Percentiles rank a stretch among this genome's conserved stretches.
phyloP scores from a whole-genome alignment of 176 grass and related monocot genomes.

The Chloris gayana region DNA sequence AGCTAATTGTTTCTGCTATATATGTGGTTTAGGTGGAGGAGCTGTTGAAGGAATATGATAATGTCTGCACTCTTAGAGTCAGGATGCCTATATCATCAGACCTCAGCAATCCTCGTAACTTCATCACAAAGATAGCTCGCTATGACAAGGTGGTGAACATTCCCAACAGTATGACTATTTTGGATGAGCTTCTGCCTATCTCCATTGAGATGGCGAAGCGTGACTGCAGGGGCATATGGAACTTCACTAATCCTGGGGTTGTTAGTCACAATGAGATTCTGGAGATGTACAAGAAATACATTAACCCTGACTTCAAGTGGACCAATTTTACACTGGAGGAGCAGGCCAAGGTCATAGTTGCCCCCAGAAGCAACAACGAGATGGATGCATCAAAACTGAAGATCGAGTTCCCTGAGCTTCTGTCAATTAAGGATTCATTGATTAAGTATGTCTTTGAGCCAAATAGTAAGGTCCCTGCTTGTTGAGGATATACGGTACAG shows the following conservation, averaged over 20 bases:
- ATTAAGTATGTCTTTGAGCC: conserved; percentile 83
- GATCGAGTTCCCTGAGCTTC: conserved; percentile 68
- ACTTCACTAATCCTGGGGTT: conserved; percentile 68
- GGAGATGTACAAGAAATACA: conserved; percentile 67
- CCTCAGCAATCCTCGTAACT: conserved; percentile 64
- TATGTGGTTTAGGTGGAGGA: conserved; percentile 64
- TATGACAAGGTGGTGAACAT: conserved; percentile 77
- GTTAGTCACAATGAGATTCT: conserved; percentile 71
- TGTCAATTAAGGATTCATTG: conserved; percentile 70
- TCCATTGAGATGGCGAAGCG: conserved; percentile 69
- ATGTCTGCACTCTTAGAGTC: conserved; percentile 68
- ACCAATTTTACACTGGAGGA: conserved; percentile 71
- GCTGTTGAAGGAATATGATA: conserved; percentile 67
- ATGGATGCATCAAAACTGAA: conserved; percentile 77
- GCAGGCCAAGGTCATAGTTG: conserved; percentile 88
- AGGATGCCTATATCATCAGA: conserved; percentile 75
- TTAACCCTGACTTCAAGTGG: conserved; percentile 61
- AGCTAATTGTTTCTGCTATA: conserved; percentile 11
- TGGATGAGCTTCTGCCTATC: conserved; percentile 68
- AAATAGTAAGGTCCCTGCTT: conserved; percentile 56
- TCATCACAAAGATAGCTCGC: conserved; percentile 66
- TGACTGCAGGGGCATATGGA: conserved; percentile 67
- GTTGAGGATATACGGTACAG: conserved; percentile 5
- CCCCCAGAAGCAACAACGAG: conserved; percentile 80
- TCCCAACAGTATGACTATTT: conserved; percentile 66